phyloP scores from a whole-genome alignment of 352 stramenopile genomes.

The Pythium sp. region DNA sequence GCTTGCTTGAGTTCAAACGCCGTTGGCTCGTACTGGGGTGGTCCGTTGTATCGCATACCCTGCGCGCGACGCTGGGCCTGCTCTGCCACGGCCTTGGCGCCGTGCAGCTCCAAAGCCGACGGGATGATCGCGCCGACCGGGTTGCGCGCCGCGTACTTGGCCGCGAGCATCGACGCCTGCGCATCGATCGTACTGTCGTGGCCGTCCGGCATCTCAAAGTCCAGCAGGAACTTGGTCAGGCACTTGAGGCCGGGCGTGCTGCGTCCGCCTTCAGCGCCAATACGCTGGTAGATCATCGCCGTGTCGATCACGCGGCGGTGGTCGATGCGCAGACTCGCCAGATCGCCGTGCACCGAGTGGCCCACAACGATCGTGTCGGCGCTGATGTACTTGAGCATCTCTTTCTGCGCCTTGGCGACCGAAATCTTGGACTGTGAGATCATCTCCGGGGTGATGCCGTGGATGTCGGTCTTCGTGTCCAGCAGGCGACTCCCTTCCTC shows the following conservation, averaged over 20 bases:
- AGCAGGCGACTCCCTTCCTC: conserved; percentile 56
- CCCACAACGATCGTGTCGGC: conserved; percentile 82
- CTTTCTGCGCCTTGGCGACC: conserved; percentile 71
- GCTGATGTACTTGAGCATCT: conserved; percentile 83
- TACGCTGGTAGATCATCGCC: conserved; percentile 74
- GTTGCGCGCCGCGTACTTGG: conserved; percentile 72
- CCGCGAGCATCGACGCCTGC: conserved; percentile 82
- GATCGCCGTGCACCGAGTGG: conserved; percentile 76
- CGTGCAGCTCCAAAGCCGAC: conserved; percentile 60
- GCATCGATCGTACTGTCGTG: conserved; percentile 87
- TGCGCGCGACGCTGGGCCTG: background rate
- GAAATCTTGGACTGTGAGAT: conserved; percentile 76
- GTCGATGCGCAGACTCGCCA: conserved; percentile 69
- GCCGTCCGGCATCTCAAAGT: conserved; percentile 81
- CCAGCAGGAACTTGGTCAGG: conserved; percentile 76
- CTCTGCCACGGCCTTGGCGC: conserved; percentile 25
- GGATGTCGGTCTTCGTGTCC: conserved; percentile 82
- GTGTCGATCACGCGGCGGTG: conserved; percentile 83
- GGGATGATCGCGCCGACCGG: conserved; percentile 61
- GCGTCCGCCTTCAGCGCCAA: conserved; percentile 28
- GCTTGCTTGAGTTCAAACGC: conserved; percentile 31
- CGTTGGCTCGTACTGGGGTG: conserved; percentile 37
- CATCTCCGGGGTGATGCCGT: conserved; percentile 71
- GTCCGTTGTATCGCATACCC: conserved; percentile 25
- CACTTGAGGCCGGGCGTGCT: conserved; percentile 66